Evolutionary conservation across 2,329 filamentous ascomycete species (phyloP).

Genomic region (Escovopsis sp.): DNA sequence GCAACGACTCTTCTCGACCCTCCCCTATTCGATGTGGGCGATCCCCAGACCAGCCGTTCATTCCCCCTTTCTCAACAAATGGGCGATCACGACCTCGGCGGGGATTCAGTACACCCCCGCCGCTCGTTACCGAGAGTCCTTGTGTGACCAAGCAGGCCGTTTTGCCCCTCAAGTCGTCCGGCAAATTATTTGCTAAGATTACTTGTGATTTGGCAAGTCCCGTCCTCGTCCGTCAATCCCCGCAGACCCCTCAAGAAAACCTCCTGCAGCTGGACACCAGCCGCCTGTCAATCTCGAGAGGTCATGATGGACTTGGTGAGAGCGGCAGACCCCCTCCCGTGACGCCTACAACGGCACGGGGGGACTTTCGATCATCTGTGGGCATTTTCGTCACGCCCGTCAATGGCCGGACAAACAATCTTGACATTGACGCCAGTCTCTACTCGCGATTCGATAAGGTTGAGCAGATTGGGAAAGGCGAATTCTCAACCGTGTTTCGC

Average conservation of each 20-base stretch:
- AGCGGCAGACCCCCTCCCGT: conserved; percentile 42
- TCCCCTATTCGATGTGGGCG: conserved; percentile 18
- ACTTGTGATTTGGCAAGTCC: conserved; percentile 43
- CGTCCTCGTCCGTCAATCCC: conserved; percentile 44
- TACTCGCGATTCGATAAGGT: conserved; percentile 67
- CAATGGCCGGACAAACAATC: conserved; percentile 52
- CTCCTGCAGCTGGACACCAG: conserved; percentile 68
- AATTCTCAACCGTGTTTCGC: conserved; percentile 86
- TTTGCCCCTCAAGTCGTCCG: conserved; percentile 13
- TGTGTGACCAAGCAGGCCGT: conserved; percentile 3
- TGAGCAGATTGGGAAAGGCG: conserved; percentile 68
- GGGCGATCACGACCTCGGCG: conserved; percentile 16
- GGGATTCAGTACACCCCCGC: conserved; percentile 20
- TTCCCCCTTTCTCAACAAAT: conserved; percentile 24
- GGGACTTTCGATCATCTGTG: conserved; percentile 34
- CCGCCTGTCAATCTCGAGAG: conserved; percentile 64
- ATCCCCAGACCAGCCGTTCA: conserved; percentile 15
- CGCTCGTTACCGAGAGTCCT: conserved; percentile 16
- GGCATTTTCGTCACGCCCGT: conserved; percentile 50
- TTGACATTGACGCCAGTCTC: conserved; percentile 58
- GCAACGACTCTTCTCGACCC: conserved; percentile 8
- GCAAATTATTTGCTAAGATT: conserved; percentile 37
- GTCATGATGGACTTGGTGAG: conserved; percentile 22
- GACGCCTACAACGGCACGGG: conserved; percentile 57
- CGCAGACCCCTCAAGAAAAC: conserved; percentile 65